phyloP scores from a whole-genome alignment of 208 protist species.

The Phytomonas francai region DNA sequence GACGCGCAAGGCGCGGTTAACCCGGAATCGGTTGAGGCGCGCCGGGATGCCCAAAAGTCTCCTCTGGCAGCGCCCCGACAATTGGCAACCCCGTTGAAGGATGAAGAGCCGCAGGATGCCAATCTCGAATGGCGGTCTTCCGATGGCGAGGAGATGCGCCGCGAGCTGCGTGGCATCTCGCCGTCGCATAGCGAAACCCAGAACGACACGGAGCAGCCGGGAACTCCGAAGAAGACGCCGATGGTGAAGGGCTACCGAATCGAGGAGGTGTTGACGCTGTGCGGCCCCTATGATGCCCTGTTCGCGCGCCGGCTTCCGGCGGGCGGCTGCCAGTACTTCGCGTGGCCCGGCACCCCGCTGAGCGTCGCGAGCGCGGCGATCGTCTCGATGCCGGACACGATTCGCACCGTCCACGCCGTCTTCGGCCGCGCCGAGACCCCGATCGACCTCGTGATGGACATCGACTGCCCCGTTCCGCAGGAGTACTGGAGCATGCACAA shows the following conservation, averaged over 20 bases:
- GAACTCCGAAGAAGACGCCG: slow-evolving; percentile 36
- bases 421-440: slow-evolving; percentile 66
- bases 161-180: slow-evolving; percentile 13
- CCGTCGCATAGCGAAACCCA: neutral
- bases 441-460: slow-evolving; percentile 78
- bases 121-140: too few species aligned
- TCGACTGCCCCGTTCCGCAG: slow-evolving; percentile 80
- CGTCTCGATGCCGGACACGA: slow-evolving; percentile 76
- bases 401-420: slow-evolving; percentile 80
- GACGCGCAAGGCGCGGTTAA: too few species aligned
- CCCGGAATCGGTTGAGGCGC: too few species aligned
- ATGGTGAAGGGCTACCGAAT: slow-evolving; percentile 81
- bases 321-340: slow-evolving; percentile 85
- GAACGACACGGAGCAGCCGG: too few species aligned
- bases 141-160: slow-evolving; percentile 8
- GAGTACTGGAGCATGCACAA: slow-evolving; percentile 78
- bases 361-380: slow-evolving; percentile 60
- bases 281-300: slow-evolving; percentile 51
- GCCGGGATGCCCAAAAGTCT: too few species aligned
- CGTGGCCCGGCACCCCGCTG: slow-evolving; percentile 75
- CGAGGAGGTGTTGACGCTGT: slow-evolving; percentile 60
- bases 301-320: slow-evolving; percentile 71
- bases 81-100: too few species aligned
- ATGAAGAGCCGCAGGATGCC: too few species aligned
- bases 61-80: too few species aligned